Evolutionary conservation across 2,329 filamentous ascomycete genomes (phyloP).

Genomic region (Metarhizium sp.): DNA sequence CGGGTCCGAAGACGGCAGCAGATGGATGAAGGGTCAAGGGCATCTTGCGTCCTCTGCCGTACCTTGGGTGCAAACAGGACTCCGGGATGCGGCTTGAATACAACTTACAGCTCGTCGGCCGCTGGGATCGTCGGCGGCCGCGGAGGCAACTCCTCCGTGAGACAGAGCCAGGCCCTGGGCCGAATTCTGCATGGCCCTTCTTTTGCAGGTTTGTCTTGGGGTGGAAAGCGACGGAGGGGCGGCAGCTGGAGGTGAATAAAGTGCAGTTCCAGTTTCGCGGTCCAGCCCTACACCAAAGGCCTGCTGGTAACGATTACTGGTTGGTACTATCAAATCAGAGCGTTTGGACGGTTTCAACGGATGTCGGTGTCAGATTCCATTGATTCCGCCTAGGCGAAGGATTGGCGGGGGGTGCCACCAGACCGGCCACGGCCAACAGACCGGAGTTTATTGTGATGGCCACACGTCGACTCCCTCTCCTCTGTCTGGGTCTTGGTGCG

Average conservation of each 20-base stretch:
- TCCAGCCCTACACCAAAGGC: neutral
- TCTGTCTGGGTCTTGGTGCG: neutral
- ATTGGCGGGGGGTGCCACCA: neutral
- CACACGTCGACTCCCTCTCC: too few relatives aligned
- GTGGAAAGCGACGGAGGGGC: neutral
- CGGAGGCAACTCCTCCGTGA: conserved; percentile 11
- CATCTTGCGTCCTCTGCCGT: neutral
- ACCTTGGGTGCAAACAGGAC: neutral
- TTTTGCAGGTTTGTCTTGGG: neutral
- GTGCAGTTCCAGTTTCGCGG: neutral
- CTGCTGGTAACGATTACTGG: neutral
- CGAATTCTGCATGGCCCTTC: conserved; percentile 5
- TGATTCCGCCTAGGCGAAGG: neutral
- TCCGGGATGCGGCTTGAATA: conserved; percentile 2
- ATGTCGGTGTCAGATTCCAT: neutral
- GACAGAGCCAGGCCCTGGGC: conserved; percentile 3
- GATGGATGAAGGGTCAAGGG: neutral
- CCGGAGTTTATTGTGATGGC: too few relatives aligned
- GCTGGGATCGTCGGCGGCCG: conserved; percentile 25
- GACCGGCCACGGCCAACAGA: neutral
- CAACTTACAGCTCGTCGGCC: conserved; percentile 27
- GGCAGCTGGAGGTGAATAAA: neutral
- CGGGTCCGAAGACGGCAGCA: neutral
- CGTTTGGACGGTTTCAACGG: neutral
- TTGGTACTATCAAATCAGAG: neutral